Evolutionary conservation across 495 filamentous ascomycete genomes (phyloP).

Genomic region (Chlorociboria aeruginascens): DNA sequence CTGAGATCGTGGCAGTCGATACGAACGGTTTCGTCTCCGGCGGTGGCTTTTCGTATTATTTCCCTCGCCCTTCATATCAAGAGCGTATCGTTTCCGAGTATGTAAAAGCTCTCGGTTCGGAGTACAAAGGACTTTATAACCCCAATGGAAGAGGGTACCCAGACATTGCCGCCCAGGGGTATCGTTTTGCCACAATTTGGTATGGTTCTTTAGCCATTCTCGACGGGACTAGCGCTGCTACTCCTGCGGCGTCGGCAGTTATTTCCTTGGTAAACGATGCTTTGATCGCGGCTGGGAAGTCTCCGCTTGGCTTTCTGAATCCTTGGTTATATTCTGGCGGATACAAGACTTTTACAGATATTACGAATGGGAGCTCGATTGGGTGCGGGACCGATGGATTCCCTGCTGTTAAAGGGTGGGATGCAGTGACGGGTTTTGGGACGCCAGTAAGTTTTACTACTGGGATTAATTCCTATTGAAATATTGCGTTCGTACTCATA

Average conservation of each 20-base stretch:
- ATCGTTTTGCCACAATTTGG: conserved; percentile 28
- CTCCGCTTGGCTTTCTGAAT: conserved; percentile 51
- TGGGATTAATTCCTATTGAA: not conserved
- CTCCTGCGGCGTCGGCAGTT: conserved; percentile 28
- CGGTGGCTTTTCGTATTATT: conserved; percentile 63
- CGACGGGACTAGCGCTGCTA: conserved; percentile 23
- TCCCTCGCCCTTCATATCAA: conserved; percentile 53
- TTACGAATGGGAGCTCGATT: conserved; percentile 31
- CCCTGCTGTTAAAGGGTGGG: conserved; percentile 42
- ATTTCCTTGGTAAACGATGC: conserved; percentile 53
- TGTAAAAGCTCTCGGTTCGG: conserved; percentile 23
- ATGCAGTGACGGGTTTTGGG: conserved; percentile 52
- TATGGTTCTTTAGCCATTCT: conserved; percentile 34
- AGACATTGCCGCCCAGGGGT: conserved; percentile 54
- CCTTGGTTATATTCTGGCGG: conserved; percentile 48
- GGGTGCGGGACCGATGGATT: conserved; percentile 46
- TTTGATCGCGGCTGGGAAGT: conserved; percentile 39
- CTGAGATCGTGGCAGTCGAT: conserved; percentile 43
- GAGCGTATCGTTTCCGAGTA: conserved; percentile 42
- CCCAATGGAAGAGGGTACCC: conserved; percentile 55
- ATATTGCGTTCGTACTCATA: not conserved
- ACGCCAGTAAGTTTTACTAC: conserved; percentile 25
- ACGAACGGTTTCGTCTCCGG: conserved; percentile 45
- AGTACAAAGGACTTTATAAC: conserved; percentile 22
- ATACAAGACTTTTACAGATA: conserved; percentile 43